Percentiles rank a stretch among this genome's conserved stretches.
Evolutionary conservation across 768 basidiomycete genomes (phyloP).

Genomic region (Macrolepiota albuminosa): DNA sequence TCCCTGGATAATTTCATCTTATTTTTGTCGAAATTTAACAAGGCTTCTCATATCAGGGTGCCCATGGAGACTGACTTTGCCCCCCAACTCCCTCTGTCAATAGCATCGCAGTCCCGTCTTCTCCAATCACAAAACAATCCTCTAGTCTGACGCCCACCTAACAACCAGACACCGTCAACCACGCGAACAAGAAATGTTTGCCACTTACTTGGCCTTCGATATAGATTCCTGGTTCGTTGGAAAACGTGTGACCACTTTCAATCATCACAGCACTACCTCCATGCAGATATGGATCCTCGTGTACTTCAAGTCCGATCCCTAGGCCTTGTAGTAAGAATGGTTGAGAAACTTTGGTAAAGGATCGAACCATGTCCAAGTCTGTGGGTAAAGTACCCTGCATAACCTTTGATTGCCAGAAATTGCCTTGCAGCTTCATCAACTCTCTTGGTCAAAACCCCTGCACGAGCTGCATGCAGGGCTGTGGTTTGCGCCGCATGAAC

Average conservation of each 20-base stretch:
- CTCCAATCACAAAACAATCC: slow-evolving; percentile 72
- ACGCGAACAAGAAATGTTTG: not conserved
- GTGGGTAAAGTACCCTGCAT: slow-evolving; percentile 70
- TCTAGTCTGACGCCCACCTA: slow-evolving; percentile 79
- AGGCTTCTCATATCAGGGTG: slow-evolving; percentile 24
- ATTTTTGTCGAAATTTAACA: not conserved
- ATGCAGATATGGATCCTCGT: slow-evolving; percentile 77
- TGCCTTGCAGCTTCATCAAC: slow-evolving; percentile 63
- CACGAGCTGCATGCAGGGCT: slow-evolving; percentile 43
- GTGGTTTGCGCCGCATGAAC: slow-evolving; percentile 61
- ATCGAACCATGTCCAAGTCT: slow-evolving; percentile 70
- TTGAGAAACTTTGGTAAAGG: slow-evolving; percentile 1
- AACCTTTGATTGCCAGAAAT: slow-evolving; percentile 37
- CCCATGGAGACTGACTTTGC: slow-evolving; percentile 40
- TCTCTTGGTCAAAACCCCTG: slow-evolving; percentile 43
- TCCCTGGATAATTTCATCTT: not conserved
- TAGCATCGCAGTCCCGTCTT: slow-evolving; percentile 47
- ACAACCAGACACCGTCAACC: slow-evolving; percentile 1
- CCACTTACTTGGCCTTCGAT: slow-evolving; percentile 56
- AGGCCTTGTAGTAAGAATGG: slow-evolving; percentile 6
- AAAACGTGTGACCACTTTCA: slow-evolving; percentile 67
- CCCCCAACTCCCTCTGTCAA: slow-evolving; percentile 67
- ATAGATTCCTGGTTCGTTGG: slow-evolving; percentile 77
- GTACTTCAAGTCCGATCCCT: slow-evolving; percentile 84
- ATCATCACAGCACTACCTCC: slow-evolving; percentile 61